These are phyloP conservation scores for Eucommia ulmoides DNA, from an alignment of 257 asterid genomes.

Conservation along the genomic window DNA sequence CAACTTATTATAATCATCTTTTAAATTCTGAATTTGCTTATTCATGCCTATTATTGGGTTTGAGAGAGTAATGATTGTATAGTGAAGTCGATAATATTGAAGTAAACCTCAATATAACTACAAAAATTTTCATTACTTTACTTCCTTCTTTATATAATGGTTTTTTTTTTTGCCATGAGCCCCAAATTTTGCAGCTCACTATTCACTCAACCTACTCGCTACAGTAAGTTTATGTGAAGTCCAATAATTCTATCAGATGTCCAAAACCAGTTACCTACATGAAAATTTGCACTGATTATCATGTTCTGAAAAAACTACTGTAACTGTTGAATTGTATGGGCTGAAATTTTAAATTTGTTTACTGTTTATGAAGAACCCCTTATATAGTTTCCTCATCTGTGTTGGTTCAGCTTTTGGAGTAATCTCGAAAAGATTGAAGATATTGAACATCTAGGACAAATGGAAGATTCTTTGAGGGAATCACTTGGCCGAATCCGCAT, in stretches of 20 bases:
- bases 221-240: background rate
- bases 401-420: slow-evolving; percentile 54
- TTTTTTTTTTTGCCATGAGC: too few species aligned
- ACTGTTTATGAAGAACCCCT: background rate
- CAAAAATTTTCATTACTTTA: background rate
- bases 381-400: background rate
- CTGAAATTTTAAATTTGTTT: background rate
- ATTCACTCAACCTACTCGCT: too few species aligned
- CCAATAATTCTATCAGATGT: background rate
- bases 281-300: background rate
- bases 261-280: background rate
- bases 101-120: background rate
- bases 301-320: background rate
- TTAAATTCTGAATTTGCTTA: background rate
- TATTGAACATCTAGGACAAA: slow-evolving; percentile 53
- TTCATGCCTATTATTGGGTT: too few species aligned
- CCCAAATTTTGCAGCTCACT: too few species aligned
- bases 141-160: background rate
- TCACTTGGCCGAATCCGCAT: slow-evolving; percentile 38
- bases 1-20: background rate
- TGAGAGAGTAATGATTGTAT: background rate
- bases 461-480: slow-evolving; percentile 57
- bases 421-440: slow-evolving; percentile 64
- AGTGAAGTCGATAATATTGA: background rate
- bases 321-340: background rate